Evolutionary conservation across 306 rosid species (phyloP), one percentile per base, ranked within the genome.

Genomic region (Quercus variabilis): DNA sequence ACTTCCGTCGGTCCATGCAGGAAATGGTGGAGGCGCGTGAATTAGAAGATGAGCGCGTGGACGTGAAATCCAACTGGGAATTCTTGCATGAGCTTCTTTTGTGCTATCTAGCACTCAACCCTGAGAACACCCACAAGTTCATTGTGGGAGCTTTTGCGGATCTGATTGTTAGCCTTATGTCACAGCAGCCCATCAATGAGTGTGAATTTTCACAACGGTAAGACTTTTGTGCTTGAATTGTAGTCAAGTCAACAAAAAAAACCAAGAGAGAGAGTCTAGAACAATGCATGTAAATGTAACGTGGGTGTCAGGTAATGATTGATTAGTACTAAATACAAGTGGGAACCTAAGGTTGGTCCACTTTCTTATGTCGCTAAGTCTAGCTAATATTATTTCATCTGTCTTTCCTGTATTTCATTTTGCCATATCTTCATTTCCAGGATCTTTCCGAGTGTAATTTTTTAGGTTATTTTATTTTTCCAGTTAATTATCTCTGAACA

Each of bases 1-100:
- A 96, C 86, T 96, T 96, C 82, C 87, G 98, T 10, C 83, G 78
- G 9, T 96, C 99, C 38, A 96, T 96, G 99, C 90, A 88, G 73
- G 99, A 96, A 87, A 96, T 96, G 97, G 90, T 96, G 89, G 98
- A 91, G 81, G 94, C 99, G 55, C 93, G 93, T 21, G 72, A 41
- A 41, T 41, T 41, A 41, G 46, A 49, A 49, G 95, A 86, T 0
- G 82, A 82, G 64, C 65, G 79, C 25, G 82, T 73, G 84, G 90
- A 87, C 51, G 90, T 74, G 76, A 75, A 84, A 26, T 85, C 97
- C 6, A 90, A 86, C 69, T 91, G 98, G 98, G 92, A 91, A 19
- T 82, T 83, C 54, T 79, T 96, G 78, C 94, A 96, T 55, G 96
- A 91, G 85, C 92, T 96, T 69, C 95, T 96, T 20, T 76, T 90